A percentile compares a stretch with the other conserved stretches of the same genome.
Conservation (phyloP, 106 monocot genomes). For the Apostasia ramifera region DNA sequence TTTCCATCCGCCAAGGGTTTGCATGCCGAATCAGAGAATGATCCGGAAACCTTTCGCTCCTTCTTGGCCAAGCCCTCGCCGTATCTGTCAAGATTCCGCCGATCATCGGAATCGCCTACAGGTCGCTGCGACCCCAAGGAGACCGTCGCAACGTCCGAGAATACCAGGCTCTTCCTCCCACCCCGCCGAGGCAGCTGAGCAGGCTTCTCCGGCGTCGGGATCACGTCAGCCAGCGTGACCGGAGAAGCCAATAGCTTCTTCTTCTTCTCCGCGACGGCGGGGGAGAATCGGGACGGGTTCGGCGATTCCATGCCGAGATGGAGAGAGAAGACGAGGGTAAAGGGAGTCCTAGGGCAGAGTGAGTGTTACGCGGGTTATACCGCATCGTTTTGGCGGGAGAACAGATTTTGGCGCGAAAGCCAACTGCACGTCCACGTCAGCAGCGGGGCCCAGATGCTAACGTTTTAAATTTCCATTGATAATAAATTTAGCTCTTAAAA, state of each 20-base stretch:
- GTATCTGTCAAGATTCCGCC: slow-evolving; percentile 6
- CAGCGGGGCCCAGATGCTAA: too few species aligned
- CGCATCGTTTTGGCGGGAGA: slow-evolving; percentile 20
- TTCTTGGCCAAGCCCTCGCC: slow-evolving; percentile 13
- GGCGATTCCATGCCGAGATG: neutral
- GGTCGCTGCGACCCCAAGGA: slow-evolving; percentile 24
- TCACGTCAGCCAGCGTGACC: slow-evolving; percentile 12
- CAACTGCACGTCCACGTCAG: neutral
- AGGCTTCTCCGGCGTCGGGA: slow-evolving; percentile 60
- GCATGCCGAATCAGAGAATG: neutral
- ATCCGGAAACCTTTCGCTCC: neutral
- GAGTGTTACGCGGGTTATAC: neutral
- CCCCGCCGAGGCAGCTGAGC: slow-evolving; percentile 18
- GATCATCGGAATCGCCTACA: neutral
- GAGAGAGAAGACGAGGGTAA: neutral
- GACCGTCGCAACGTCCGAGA: slow-evolving; percentile 45
- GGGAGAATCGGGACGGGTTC: neutral
- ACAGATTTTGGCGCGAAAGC: slow-evolving; percentile 13
- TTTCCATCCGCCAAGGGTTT: slow-evolving; percentile 8
- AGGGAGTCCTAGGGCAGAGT: neutral
- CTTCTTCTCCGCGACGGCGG: slow-evolving; percentile 6
- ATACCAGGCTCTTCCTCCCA: slow-evolving; percentile 23
- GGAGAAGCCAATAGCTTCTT: neutral
- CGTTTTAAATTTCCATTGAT: too few species aligned
- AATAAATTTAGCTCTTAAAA: too few species aligned